Evolutionary conservation across 2,329 filamentous ascomycete species (phyloP).

Genomic region (Cercospora berteroae): DNA sequence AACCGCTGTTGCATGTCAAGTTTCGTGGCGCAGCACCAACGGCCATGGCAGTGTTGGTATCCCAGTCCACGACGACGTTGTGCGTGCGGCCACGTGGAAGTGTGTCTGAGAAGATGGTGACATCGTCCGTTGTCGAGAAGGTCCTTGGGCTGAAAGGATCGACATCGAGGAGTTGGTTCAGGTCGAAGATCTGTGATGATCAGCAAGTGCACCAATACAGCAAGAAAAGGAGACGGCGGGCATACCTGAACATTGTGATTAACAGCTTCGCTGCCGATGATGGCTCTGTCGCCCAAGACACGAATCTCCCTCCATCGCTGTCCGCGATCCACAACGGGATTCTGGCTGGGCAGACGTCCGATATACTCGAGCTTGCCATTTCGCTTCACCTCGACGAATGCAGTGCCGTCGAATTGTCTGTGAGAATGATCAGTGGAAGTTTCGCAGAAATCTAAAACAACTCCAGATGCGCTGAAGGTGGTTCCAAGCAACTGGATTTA

Average conservation of each 20-base stretch:
- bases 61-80: slow-evolving; percentile 54
- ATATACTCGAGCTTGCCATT: slow-evolving; percentile 53
- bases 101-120: slow-evolving; percentile 44
- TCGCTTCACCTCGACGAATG: slow-evolving; percentile 53
- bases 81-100: slow-evolving; percentile 44
- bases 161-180: slow-evolving; percentile 55
- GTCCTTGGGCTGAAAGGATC: slow-evolving; percentile 43
- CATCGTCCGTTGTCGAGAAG: slow-evolving; percentile 43
- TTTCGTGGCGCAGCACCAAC: slow-evolving; percentile 42
- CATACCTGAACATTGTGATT: slow-evolving; percentile 57
- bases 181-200: slow-evolving; percentile 57
- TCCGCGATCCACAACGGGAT: slow-evolving; percentile 14
- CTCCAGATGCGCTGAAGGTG: not conserved
- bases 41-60: slow-evolving; percentile 49
- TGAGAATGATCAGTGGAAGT: not conserved
- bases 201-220: slow-evolving; percentile 30
- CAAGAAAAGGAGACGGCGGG: not conserved
- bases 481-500: not conserved
- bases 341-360: slow-evolving; percentile 44
- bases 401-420: slow-evolving; percentile 52
- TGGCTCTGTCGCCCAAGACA: slow-evolving; percentile 43
- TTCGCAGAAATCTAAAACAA: not conserved
- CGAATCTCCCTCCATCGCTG: slow-evolving; percentile 54
- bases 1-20: slow-evolving; percentile 46
- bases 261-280: slow-evolving; percentile 46